Evolutionary conservation across 2,329 filamentous ascomycete genomes (phyloP), one percentile per base, ranked within the genome.

Genomic region (Elsinoe batatas): DNA sequence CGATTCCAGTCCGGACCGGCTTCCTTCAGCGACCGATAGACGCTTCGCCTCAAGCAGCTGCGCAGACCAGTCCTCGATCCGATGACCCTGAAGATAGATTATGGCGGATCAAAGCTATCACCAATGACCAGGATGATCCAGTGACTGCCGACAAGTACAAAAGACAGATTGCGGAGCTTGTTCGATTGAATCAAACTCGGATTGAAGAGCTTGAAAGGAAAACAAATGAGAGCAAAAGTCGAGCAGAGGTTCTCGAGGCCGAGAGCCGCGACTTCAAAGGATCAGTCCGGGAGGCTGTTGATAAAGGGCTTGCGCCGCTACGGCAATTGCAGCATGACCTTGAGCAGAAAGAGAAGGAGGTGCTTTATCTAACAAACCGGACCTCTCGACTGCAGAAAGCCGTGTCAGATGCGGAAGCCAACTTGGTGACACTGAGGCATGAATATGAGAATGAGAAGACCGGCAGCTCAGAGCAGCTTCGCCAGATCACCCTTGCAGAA

Each of bases 341-440:
- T 15, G 35, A 38, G 20, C 10, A 26, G 10, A 20, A 20, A 26
- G 33, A 51, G 17, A 38, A 54, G 17, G 36, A 55, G 42, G n/a
- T 56, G 1, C 17, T 56, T 22, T 30, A 15, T 8, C 30, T 58
- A 3, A 50, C 26, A 11, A 53, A 40, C 20, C 35, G 42, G 22
- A 56, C 47, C 3, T 15, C 20, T 3, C 12, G 17, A n/a, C 26
- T 57, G 44, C 17, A 51, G 11, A 18, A 17, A 1, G 10, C 44
- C n/a, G 36, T 58, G 13, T 30, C 43, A 6, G 17, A 58, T n/a
- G 36, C 50, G 10, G n/a, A 51, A 11, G 53, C 17, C 20, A 56
- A n/a, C 13, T 32, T 26, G 20, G 8, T 18, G 12, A n/a, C 17
- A 15, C 15, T 26, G 10, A 18, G 20, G 10, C n/a, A 26, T 5